Evolutionary conservation across 1,284 basidiomycete species (phyloP), one percentile per base, ranked within the genome.

Genomic region (Mycosarcoma mackinlayi): DNA sequence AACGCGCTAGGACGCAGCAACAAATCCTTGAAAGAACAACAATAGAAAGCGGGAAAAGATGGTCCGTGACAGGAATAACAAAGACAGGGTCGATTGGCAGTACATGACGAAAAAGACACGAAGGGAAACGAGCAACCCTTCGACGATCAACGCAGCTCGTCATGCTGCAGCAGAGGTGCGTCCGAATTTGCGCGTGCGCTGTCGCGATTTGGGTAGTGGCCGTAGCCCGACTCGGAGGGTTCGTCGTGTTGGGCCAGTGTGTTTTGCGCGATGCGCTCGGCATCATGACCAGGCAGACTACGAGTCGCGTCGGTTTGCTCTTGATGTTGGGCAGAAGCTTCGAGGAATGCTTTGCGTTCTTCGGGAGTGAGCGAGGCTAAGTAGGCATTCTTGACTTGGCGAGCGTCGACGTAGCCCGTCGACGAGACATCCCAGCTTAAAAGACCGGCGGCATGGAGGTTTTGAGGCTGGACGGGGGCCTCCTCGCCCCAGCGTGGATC

Each of bases 361-460:
- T 63, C 60, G 11, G 53, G 44, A 19, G 47, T 45, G 31, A 72
- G 61, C 39, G 59, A 66, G 19, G 59, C 60, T 1, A 73, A 61
- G 47, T 73, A 73, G 18, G 69, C 71, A 21, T 65, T 64, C 58
- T 73, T 73, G 53, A 73, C 67, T 34, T 63, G 58, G 28, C 71
- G 62, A 13, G 71, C 71, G 39, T 73, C 71, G 18, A 58, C 53
- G 46, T 73, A 73, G 28, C 66, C 66, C 4, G 71, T 73, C 31
- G 71, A 73, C 2, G 61, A 65, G 23, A 70, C 48, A n/a, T 73
- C 71, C 71, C 71, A 73, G 27, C 58, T 62, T 18, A 60, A 13
- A 2, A 65, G 40, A 37, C 62, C 65, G 16, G 55, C 63, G 18
- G 63, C 63, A 10, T 58, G 45, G 18, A 61, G 37, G 30, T 61